phyloP scores from a whole-genome alignment of 352 stramenopile species.

The Pythium plurisporium region DNA sequence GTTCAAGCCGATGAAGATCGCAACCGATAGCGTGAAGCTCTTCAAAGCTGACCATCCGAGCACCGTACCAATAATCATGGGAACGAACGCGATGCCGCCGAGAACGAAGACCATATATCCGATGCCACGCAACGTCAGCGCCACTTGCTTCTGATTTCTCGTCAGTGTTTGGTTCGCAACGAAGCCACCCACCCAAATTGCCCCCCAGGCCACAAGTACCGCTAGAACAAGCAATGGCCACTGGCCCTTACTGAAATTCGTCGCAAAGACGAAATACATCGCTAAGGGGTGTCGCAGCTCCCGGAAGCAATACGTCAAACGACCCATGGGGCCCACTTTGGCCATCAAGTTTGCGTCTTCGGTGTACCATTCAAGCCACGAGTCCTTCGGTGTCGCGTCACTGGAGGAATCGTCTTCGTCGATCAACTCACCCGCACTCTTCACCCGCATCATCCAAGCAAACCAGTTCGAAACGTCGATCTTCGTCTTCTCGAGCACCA shows the following conservation, averaged over 20 bases:
- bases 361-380: slow-evolving; percentile 74
- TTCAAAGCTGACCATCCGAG: slow-evolving; percentile 62
- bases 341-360: slow-evolving; percentile 70
- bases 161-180: slow-evolving; percentile 38
- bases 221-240: slow-evolving; percentile 61
- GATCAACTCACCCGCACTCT: slow-evolving; percentile 33
- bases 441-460: slow-evolving; percentile 81
- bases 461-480: slow-evolving; percentile 83
- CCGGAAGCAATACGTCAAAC: slow-evolving; percentile 65
- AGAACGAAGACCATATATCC: slow-evolving; percentile 75
- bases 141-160: slow-evolving; percentile 57
- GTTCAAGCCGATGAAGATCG: slow-evolving; percentile 74
- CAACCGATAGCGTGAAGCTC: slow-evolving; percentile 57
- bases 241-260: slow-evolving; percentile 57
- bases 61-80: slow-evolving; percentile 57
- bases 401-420: slow-evolving; percentile 29
- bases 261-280: slow-evolving; percentile 83
- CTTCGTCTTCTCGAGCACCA: slow-evolving; percentile 82
- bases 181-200: slow-evolving; percentile 69
- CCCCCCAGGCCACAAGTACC: slow-evolving; percentile 55
- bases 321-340: slow-evolving; percentile 52
- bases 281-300: slow-evolving; percentile 72
- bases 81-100: slow-evolving; percentile 41
- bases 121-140: slow-evolving; percentile 41
- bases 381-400: slow-evolving; percentile 32